phyloP scores from a whole-genome alignment of 2,329 filamentous ascomycete species.

The Stagonosporopsis cucurbitacearum region DNA sequence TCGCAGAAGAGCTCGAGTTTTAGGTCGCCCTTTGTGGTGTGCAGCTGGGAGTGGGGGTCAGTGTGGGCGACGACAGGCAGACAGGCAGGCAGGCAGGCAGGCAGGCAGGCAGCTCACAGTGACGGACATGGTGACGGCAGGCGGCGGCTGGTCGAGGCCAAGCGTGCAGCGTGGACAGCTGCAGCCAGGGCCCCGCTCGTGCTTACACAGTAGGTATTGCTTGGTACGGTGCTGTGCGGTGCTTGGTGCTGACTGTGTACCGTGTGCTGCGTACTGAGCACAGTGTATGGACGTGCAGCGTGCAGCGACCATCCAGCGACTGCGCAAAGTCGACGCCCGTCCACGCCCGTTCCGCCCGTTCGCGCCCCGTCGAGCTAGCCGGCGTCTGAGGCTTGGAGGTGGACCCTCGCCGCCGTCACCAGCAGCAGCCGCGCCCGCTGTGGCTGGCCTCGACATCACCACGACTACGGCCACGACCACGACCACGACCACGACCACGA shows the following conservation, averaged over 20 bases:
- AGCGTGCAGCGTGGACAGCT: conserved; percentile 10
- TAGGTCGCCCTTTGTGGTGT: conserved; percentile 87
- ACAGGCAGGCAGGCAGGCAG: background rate
- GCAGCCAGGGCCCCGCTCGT: conserved; percentile 14
- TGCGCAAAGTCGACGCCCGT: too few relatives aligned
- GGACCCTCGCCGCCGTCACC: conserved; percentile 2
- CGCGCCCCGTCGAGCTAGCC: background rate
- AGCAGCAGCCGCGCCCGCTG: conserved; percentile 1
- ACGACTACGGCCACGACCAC: too few relatives aligned
- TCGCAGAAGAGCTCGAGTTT: conserved; percentile 98
- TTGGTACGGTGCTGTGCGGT: too few relatives aligned
- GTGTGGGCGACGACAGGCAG: background rate
- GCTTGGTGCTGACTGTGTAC: background rate
- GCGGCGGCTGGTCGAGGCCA: conserved; percentile 4
- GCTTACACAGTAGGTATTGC: too few relatives aligned
- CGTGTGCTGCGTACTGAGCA: background rate
- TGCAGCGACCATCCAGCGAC: background rate
- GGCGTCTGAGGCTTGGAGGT: background rate
- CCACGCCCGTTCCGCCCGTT: background rate
- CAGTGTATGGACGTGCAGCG: background rate
- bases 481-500: too few relatives aligned
- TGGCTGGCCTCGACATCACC: conserved; percentile 1
- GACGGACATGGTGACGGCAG: conserved; percentile 53
- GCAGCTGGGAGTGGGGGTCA: conserved; percentile 57
- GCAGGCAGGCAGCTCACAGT: conserved; percentile 44